Evolutionary conservation across 441 rosid species (phyloP).

Genomic region (Pelargonium citronellum): DNA sequence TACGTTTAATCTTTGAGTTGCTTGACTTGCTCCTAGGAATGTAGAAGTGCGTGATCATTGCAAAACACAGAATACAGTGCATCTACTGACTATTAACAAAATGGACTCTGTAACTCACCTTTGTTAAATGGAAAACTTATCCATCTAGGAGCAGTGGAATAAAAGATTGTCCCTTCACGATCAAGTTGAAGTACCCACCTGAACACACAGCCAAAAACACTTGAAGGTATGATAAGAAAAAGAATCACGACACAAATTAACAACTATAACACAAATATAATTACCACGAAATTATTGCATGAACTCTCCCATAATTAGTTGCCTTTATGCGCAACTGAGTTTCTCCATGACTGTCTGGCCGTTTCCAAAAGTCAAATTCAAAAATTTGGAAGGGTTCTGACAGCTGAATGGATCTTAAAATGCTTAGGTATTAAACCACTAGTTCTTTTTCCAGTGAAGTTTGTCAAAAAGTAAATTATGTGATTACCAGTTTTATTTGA

Average conservation of each 20-base stretch:
- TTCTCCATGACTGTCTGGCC: conserved; percentile 68
- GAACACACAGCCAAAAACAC: conserved; percentile 17
- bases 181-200: conserved; percentile 99
- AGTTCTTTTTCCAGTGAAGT: conserved; percentile 20
- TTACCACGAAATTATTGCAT: conserved; percentile 89
- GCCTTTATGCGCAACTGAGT: conserved; percentile 52
- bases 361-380: conserved; percentile 94
- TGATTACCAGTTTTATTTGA: conserved; percentile 70
- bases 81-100: background rate
- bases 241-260: background rate
- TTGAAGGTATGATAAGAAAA: conserved; percentile 2
- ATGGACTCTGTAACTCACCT: conserved; percentile 28
- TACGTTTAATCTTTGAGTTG: background rate
- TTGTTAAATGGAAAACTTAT: conserved; percentile 37
- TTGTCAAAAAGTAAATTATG: conserved; percentile 16
- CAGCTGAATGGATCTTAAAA: conserved; percentile 56
- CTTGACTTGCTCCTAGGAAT: conserved; percentile 5
- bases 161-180: conserved; percentile 69
- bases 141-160: conserved; percentile 90
- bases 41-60: background rate
- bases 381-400: conserved; percentile 86
- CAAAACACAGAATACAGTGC: background rate
- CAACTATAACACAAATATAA: conserved; percentile 7
- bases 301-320: conserved; percentile 50
- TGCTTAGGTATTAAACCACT: conserved; percentile 34